phyloP scores from a whole-genome alignment of 768 basidiomycete species.

The Russula sp. region DNA sequence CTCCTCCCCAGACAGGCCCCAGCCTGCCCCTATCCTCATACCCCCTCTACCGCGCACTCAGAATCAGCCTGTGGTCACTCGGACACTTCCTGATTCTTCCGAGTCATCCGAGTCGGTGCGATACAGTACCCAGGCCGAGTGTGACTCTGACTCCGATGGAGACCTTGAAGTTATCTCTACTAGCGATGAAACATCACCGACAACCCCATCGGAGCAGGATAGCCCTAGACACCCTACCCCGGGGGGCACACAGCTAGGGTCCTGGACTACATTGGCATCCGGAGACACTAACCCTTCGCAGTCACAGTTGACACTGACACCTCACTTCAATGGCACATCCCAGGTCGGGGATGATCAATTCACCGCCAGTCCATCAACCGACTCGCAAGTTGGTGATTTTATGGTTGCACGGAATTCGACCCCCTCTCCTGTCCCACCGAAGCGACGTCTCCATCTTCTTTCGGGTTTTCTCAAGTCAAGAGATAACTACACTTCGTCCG shows the following conservation, averaged over 20 bases:
- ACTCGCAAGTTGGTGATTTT: constrained; percentile 19
- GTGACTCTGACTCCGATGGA: constrained; percentile 30
- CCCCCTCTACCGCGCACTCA: constrained; percentile 26
- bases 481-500: constrained; percentile 27
- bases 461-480: constrained; percentile 22
- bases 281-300: constrained; percentile 17
- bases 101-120: constrained; percentile 20
- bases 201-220: constrained; percentile 23
- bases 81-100: constrained; percentile 11
- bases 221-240: constrained; percentile 6
- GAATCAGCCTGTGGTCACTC: constrained; percentile 21
- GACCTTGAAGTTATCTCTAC: constrained; percentile 30
- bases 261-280: constrained; percentile 6
- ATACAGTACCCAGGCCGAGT: constrained; percentile 31
- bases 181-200: constrained; percentile 21
- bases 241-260: constrained; percentile 1
- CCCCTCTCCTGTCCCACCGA: constrained; percentile 23
- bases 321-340: background rate
- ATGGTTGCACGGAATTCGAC: constrained; percentile 9
- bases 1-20: constrained; percentile 21
- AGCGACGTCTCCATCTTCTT: constrained; percentile 28
- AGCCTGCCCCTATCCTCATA: constrained; percentile 26
- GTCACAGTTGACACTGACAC: constrained; percentile 27
- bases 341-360: constrained; percentile 23
- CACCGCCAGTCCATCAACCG: constrained; percentile 24